phyloP scores from a whole-genome alignment of 139 green algal genomes.

The Volvox africanus region DNA sequence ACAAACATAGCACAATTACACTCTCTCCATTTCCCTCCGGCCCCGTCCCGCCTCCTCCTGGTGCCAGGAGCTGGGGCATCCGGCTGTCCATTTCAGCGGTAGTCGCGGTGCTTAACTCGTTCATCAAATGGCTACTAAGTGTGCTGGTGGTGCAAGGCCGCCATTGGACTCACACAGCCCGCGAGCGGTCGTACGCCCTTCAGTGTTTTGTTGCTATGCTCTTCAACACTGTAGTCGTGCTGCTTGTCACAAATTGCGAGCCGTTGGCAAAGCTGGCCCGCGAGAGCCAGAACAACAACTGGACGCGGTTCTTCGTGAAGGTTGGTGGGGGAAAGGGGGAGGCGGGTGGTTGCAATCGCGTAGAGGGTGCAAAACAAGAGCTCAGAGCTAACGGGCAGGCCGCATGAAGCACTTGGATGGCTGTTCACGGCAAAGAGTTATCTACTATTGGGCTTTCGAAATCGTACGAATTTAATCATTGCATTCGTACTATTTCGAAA shows the following conservation, averaged over 20 bases:
- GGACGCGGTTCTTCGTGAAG: slow-evolving; percentile 44
- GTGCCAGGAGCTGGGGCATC: slow-evolving; percentile 40
- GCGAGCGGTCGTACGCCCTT: slow-evolving; percentile 62
- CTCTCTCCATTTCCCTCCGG: neutral
- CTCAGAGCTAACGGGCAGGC: no score
- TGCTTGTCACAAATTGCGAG: slow-evolving; percentile 63
- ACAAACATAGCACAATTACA: no score
- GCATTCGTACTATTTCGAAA: no score
- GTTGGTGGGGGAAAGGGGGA: neutral
- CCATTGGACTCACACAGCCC: slow-evolving; percentile 60
- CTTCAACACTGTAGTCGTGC: slow-evolving; percentile 65
- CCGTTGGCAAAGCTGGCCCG: slow-evolving; percentile 20
- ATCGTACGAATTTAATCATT: no score
- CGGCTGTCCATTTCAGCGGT: slow-evolving; percentile 13
- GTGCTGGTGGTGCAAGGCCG: slow-evolving; percentile 56
- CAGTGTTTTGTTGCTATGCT: slow-evolving; percentile 49
- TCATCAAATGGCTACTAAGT: slow-evolving; percentile 56
- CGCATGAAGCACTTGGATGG: no score
- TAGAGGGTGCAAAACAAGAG: no score
- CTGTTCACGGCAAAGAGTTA: no score
- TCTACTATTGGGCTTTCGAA: no score
- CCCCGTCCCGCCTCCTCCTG: neutral
- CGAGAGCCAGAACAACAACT: neutral
- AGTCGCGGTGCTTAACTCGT: slow-evolving; percentile 59
- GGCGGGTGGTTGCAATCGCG: neutral